Base-by-base conservation (phyloP, 2,329 filamentous ascomycete genomes). In the Ceratocystis papillata region DNA sequence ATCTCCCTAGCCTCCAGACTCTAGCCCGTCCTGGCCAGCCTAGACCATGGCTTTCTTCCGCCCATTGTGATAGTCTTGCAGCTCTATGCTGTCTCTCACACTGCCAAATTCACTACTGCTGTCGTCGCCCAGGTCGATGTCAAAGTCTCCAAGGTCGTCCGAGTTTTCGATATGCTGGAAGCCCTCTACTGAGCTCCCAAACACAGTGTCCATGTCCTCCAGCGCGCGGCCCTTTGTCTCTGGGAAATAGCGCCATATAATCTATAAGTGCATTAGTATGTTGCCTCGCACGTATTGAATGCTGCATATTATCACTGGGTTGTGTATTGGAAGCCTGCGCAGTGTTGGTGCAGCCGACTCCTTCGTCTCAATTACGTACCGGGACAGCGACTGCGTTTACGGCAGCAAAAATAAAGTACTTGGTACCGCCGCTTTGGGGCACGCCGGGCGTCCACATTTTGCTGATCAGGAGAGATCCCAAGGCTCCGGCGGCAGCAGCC, bases 351-450 rank as follows among this genome's bases (percentile, higher is more conserved):
- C 12, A 53, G 22, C 22, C 15, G 6, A 28, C 15, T 59, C 33
- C 25, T n/a, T 37, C 55, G 28, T 33, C 55, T 59, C 28, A 7
- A 37, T 37, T 59, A 70, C 73, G 63, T 71, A 79, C 77, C 3
- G 78, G 76, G 20, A 80, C 76, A 65, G 77, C 81, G 12, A 74
- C 72, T 5, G 81, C 64, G 69, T 82, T 82, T 30, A 81, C 74
- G 6, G 74, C 74, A 77, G 82, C 82, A 70, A 84, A 84, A 68
- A 83, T 79, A 69, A 83, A 83, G 71, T 83, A 84, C 2, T 82
- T 78, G 22, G 76, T 77, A 12, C 78, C 79, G 2, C 81, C 80
- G 22, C 83, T 75, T 37, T 59, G 55, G 25, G 55, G 28, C 8
- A 59, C 55, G 10, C 55, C 55, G 28, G 55, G 55, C 7, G 55